A percentile compares a stretch with the other conserved stretches of the same genome.
Conservation (phyloP, 305 asterid species). For the Solanum hybrid region DNA sequence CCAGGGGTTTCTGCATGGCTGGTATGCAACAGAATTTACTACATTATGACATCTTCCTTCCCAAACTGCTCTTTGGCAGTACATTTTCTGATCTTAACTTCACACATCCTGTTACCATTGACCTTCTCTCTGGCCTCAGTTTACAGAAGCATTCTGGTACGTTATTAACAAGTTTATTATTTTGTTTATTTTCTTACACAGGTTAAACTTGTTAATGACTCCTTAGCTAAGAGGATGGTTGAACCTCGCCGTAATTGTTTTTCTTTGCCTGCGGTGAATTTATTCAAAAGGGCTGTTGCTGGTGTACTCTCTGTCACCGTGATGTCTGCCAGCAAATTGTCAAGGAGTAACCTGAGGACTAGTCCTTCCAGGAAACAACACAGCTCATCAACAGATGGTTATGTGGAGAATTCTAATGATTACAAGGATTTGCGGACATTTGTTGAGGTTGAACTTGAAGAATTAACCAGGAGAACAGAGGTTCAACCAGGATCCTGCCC, state of each 20-base stretch:
- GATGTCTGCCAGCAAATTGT: conserved; percentile 58
- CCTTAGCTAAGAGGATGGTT: conserved; percentile 79
- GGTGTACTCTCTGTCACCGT: conserved; percentile 62
- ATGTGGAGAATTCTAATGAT: conserved; percentile 31
- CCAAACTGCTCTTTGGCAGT: background rate
- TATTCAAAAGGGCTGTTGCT: conserved; percentile 71
- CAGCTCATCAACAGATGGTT: conserved; percentile 21
- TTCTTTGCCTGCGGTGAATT: conserved; percentile 67
- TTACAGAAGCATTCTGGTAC: background rate
- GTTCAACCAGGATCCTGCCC: conserved; percentile 61
- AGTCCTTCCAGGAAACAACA: conserved; percentile 33
- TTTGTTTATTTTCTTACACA: conserved; percentile 7
- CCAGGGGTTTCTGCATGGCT: conserved; percentile 99
- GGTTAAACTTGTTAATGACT: conserved; percentile 77
- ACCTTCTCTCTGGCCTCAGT: background rate
- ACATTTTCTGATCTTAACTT: background rate
- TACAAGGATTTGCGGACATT: conserved; percentile 63
- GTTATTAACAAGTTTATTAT: background rate
- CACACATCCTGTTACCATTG: background rate
- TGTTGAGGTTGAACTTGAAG: conserved; percentile 85
- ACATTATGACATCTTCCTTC: background rate
- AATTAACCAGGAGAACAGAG: conserved; percentile 72
- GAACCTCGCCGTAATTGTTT: conserved; percentile 95
- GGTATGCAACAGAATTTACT: conserved; percentile 31
- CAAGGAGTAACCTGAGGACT: conserved; percentile 34